Conservation (phyloP, 78 protist genomes). For the Dictyostelium brefeldianum region DNA sequence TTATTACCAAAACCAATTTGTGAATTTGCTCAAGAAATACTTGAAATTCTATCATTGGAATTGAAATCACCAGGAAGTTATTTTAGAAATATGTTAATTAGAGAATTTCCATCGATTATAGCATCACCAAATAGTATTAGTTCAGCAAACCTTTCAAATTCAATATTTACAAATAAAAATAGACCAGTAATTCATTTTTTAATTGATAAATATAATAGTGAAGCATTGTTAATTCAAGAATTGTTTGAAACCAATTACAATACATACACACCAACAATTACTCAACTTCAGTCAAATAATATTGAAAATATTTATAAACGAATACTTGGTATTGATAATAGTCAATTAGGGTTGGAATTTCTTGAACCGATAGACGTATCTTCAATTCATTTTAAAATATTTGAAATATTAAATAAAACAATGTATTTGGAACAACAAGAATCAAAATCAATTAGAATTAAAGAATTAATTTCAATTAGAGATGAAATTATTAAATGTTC, state of each 20-base stretch:
- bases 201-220: conserved; percentile 55
- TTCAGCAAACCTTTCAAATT: neutral
- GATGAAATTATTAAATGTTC: conserved; percentile 46
- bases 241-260: conserved; percentile 34
- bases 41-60: conserved; percentile 57
- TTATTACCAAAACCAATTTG: conserved; percentile 70
- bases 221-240: conserved; percentile 64
- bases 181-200: conserved; percentile 63
- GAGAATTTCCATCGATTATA: conserved; percentile 46
- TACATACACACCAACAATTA: conserved; percentile 5
- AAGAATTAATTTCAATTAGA: conserved; percentile 42
- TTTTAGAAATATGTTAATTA: conserved; percentile 10
- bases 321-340: conserved; percentile 63
- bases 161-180: neutral
- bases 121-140: neutral
- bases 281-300: conserved; percentile 65
- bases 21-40: conserved; percentile 47
- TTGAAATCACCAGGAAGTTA: conserved; percentile 60
- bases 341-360: conserved; percentile 46
- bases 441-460: conserved; percentile 42
- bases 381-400: conserved; percentile 28
- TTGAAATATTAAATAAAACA: conserved; percentile 62
- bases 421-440: conserved; percentile 38
- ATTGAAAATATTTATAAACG: conserved; percentile 55
- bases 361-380: conserved; percentile 30